phyloP scores from a whole-genome alignment of 139 green algal species.

The Chloropicon primus region DNA sequence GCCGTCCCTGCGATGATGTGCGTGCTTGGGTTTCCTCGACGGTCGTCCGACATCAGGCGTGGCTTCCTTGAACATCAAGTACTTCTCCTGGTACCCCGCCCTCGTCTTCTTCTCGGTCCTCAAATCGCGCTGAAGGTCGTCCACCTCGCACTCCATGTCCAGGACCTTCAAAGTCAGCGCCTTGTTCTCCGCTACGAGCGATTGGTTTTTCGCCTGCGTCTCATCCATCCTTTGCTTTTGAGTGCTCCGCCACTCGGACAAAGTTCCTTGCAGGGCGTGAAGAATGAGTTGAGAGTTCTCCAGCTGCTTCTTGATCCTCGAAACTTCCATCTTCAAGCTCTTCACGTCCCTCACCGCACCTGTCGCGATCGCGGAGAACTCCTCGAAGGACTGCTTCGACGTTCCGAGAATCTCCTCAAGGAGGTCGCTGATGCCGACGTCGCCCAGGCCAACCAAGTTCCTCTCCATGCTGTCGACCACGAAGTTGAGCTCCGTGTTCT shows the following conservation, averaged over 20 bases:
- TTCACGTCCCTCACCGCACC: background rate
- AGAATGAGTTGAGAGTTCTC: background rate
- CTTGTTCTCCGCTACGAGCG: background rate
- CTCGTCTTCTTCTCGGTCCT: background rate
- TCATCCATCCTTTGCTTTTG: too few relatives aligned
- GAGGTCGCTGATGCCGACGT: background rate
- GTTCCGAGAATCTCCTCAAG: background rate
- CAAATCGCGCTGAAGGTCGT: background rate
- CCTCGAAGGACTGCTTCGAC: background rate
- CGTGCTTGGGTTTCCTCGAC: too few relatives aligned
- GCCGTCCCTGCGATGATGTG: too few relatives aligned
- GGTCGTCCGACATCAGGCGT: too few relatives aligned
- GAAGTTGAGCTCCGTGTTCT: background rate
- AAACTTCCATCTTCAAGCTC: background rate
- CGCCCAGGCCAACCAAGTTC: background rate
- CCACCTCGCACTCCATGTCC: background rate
- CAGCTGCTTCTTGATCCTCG: background rate
- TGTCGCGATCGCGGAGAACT: background rate
- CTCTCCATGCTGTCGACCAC: background rate
- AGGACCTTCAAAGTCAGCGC: background rate
- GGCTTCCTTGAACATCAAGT: background rate
- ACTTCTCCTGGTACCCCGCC: background rate
- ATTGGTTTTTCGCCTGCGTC: background rate
- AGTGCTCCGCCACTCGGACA: background rate
- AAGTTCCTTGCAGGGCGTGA: background rate